Evolutionary conservation across 2,329 filamentous ascomycete species (phyloP).

Genomic region (Colletotrichum trifolii): DNA sequence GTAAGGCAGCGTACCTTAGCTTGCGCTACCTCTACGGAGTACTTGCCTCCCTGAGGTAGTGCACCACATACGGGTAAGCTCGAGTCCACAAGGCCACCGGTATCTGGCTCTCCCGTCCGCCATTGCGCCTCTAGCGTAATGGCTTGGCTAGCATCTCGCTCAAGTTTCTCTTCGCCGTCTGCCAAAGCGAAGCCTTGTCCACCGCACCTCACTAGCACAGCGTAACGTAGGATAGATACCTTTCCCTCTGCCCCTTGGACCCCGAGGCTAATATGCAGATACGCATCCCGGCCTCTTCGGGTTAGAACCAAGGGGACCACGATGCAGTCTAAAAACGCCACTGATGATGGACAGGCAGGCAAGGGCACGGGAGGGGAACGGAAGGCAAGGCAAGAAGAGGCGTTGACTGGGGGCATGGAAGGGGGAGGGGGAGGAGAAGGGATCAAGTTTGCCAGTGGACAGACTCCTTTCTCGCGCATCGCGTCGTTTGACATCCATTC

Average conservation of each 20-base stretch:
- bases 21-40: not conserved
- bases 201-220: constrained; percentile 14
- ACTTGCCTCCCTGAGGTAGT: not conserved
- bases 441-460: not conserved
- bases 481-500: too few species aligned
- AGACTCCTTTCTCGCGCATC: constrained; percentile 7
- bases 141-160: constrained; percentile 2
- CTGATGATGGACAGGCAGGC: constrained; percentile 22
- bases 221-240: constrained; percentile 28
- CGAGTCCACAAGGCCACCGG: constrained; percentile 19
- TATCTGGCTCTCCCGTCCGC: constrained; percentile 29
- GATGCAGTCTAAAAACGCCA: constrained; percentile 28
- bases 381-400: too few species aligned
- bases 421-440: not conserved
- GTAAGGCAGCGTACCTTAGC: not conserved
- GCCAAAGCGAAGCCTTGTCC: constrained; percentile 10
- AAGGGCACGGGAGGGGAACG: constrained; percentile 6
- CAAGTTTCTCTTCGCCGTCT: constrained; percentile 12
- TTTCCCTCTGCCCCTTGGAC: constrained; percentile 3
- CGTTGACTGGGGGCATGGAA: not conserved
- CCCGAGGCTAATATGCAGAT: not conserved
- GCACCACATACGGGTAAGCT: constrained; percentile 13
- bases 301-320: not conserved
- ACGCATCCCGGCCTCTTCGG: constrained; percentile 9
- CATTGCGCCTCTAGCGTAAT: constrained; percentile 28